A percentile compares a stretch with the other conserved stretches of the same genome.
Conservation (phyloP, 108 stramenopile species). For the Discostella stelligeroides region DNA sequence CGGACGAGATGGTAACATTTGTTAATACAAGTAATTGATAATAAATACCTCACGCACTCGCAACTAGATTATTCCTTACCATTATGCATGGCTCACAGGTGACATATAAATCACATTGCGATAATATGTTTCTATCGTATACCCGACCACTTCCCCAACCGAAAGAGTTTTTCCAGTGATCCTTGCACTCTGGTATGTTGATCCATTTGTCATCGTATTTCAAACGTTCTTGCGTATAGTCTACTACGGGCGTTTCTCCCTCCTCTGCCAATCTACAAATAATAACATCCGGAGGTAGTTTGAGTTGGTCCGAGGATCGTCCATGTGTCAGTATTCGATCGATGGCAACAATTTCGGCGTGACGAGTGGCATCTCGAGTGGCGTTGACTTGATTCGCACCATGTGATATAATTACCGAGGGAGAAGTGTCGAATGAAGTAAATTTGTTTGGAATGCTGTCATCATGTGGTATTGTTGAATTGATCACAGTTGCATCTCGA, state of each 20-base stretch:
- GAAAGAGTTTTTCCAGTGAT: constrained; percentile 60
- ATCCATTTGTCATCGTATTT: constrained; percentile 60
- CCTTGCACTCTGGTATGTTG: constrained; percentile 45
- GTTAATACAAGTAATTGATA: neutral
- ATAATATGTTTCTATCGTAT: constrained; percentile 53
- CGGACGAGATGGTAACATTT: neutral
- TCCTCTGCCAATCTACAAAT: constrained; percentile 48
- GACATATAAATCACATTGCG: constrained; percentile 69
- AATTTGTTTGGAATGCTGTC: neutral
- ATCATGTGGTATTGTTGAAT: neutral
- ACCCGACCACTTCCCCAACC: constrained; percentile 63
- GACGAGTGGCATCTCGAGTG: constrained; percentile 83
- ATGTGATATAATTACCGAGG: constrained; percentile 75
- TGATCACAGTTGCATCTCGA: constrained; percentile 26
- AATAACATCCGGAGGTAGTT: constrained; percentile 53
- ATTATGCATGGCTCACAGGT: constrained; percentile 92
- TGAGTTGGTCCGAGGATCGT: constrained; percentile 64
- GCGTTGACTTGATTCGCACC: constrained; percentile 90
- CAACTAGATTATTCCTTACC: constrained; percentile 44
- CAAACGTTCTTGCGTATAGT: constrained; percentile 28
- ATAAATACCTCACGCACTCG: neutral
- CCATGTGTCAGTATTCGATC: constrained; percentile 76
- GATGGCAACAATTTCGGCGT: constrained; percentile 86
- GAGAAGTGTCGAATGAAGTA: constrained; percentile 13
- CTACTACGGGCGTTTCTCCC: constrained; percentile 18